Conservation (phyloP, 331 rosid species). For the Stylosanthes scabra region DNA sequence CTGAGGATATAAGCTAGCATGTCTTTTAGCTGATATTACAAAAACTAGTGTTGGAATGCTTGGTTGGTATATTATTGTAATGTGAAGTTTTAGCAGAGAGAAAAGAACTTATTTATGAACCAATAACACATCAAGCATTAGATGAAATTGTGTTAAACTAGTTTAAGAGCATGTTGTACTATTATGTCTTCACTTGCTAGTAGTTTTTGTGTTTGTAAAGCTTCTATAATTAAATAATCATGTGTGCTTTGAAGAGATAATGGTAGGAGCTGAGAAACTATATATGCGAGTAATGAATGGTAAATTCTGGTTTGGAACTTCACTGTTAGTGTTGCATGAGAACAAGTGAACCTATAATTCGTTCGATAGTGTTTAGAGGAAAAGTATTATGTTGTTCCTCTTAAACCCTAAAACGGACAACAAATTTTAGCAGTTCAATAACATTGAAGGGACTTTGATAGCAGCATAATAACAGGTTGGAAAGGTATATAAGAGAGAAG, state of each 20-base stretch:
- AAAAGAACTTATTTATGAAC: slow-evolving; percentile 4
- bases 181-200: neutral
- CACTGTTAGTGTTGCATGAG: too few species aligned
- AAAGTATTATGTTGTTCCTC: too few species aligned
- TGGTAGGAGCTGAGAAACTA: neutral
- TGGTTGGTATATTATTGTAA: neutral
- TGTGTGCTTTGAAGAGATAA: slow-evolving; percentile 5
- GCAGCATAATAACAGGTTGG: too few species aligned
- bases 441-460: too few species aligned
- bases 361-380: too few species aligned
- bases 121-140: slow-evolving; percentile 10
- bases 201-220: slow-evolving; percentile 10
- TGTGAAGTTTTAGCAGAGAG: slow-evolving; percentile 8
- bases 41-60: slow-evolving; percentile 13
- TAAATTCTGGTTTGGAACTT: neutral
- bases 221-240: neutral
- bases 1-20: neutral
- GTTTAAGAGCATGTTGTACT: neutral
- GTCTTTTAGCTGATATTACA: neutral
- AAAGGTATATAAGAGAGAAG: too few species aligned
- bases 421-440: too few species aligned
- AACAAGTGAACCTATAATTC: too few species aligned
- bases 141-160: slow-evolving; percentile 10
- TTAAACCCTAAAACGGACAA: too few species aligned
- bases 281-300: neutral